Evolutionary conservation across 2,329 filamentous ascomycete species (phyloP), one percentile per base, ranked within the genome.

Genomic region (Dactylellina leptospora): DNA sequence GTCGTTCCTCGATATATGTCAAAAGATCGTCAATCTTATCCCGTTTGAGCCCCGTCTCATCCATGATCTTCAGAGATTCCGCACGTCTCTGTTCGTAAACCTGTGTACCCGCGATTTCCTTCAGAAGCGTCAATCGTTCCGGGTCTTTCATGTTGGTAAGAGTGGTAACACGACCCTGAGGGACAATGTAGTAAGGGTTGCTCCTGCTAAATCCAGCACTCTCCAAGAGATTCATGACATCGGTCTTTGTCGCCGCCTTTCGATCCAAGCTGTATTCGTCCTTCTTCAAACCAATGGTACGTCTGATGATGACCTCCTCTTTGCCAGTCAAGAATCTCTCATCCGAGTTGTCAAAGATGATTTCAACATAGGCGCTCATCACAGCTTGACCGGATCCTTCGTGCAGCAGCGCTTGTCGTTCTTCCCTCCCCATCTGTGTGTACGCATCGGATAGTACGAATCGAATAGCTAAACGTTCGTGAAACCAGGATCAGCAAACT

Each of bases 281-380:
- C 82, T 99, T 99, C 82, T 99, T 97, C 74, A 93, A 84, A 56
- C 93, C 95, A 79, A 99, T 99, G 0, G 95, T 97, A 45, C 95
- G 90, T 74, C 96, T 90, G 68, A 99, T 83, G 42, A 95, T 88
- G 50, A 97, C 87, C 79, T 99, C 93, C 71, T 92, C 89, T 78
- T 92, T 95, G 76, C 91, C 91, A 8, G 92, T 97, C 33, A 92
- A 92, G 78, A 99, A 97, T 77, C 95, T 91, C 77, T 96, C 92
- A 79, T 99, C 93, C 77, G 87, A 91, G 79, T 99, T 99, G 84
- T 99, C 95, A 80, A 99, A 99, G 75, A 97, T 96, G 77, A 99
- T 91, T 81, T 99, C 95, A 70, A 99, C 96, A 77, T 97, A 99
- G n/a, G 95, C 96, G 50, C 93, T 96, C 91, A 97, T 96, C 77